Evolutionary conservation across 495 filamentous ascomycete genomes (phyloP).

Genomic region (Sphaerosporella brunnea): DNA sequence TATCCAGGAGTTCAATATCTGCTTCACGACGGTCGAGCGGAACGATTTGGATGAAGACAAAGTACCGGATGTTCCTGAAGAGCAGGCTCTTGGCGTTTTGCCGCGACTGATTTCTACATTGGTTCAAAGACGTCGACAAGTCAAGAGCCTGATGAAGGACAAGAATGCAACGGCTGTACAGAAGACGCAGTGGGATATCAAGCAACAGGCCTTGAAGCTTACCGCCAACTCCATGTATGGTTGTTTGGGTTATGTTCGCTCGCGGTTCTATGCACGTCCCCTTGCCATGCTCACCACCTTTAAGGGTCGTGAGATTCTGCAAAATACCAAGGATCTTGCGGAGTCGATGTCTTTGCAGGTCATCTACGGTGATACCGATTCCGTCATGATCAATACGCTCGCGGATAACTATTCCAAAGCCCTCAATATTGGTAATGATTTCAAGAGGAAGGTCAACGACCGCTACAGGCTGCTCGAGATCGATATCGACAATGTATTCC

Average conservation of each 20-base stretch:
- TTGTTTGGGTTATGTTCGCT: constrained; percentile 87
- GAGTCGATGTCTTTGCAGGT: constrained; percentile 75
- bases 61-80: constrained; percentile 54
- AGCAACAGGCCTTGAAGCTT: constrained; percentile 86
- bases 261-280: constrained; percentile 88
- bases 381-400: constrained; percentile 99
- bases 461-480: constrained; percentile 82
- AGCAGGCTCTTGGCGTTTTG: constrained; percentile 61
- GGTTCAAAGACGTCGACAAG: constrained; percentile 68
- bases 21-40: constrained; percentile 89
- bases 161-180: constrained; percentile 55
- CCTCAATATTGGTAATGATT: constrained; percentile 37
- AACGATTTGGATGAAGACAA: constrained; percentile 57
- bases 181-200: constrained; percentile 81
- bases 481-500: constrained; percentile 95
- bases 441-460: constrained; percentile 70
- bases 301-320: constrained; percentile 93
- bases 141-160: constrained; percentile 93
- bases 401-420: constrained; percentile 66
- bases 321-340: constrained; percentile 83
- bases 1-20: constrained; percentile 98
- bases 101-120: constrained; percentile 79
- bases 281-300: constrained; percentile 89
- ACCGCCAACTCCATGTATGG: constrained; percentile 99
- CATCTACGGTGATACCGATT: constrained; percentile 97